phyloP scores from a whole-genome alignment of 2,329 filamentous ascomycete genomes.

The Exophiala alcalophila region DNA sequence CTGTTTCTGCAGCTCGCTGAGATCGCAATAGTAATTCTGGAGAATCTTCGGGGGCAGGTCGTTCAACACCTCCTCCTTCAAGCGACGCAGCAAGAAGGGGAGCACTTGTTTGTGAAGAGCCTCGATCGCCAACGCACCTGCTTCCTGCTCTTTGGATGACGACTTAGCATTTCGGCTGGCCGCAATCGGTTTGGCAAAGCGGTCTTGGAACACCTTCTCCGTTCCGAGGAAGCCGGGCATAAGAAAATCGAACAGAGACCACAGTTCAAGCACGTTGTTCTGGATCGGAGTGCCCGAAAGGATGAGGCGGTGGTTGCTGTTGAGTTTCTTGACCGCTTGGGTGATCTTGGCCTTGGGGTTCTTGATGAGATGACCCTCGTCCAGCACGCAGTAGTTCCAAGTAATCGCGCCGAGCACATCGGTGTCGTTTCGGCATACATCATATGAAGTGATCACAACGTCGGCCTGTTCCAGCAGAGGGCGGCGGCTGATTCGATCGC shows the following conservation, averaged over 20 bases:
- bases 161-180: slow-evolving; percentile 95
- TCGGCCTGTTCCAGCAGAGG: slow-evolving; percentile 72
- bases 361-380: slow-evolving; percentile 98
- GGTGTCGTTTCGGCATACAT: slow-evolving; percentile 95
- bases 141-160: slow-evolving; percentile 96
- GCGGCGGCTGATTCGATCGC: slow-evolving; percentile 71
- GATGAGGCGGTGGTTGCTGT: slow-evolving; percentile 92
- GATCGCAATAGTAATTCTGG: slow-evolving; percentile 98
- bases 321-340: slow-evolving; percentile 81
- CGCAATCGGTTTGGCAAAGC: slow-evolving; percentile 91
- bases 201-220: slow-evolving; percentile 94
- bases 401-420: slow-evolving; percentile 76
- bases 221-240: slow-evolving; percentile 97
- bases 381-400: slow-evolving; percentile 97
- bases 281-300: slow-evolving; percentile 96
- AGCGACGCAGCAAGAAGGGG: slow-evolving; percentile 88
- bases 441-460: slow-evolving; percentile 95
- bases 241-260: slow-evolving; percentile 97
- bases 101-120: slow-evolving; percentile 98
- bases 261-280: slow-evolving; percentile 94
- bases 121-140: slow-evolving; percentile 91
- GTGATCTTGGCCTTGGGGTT: slow-evolving; percentile 97
- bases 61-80: slow-evolving; percentile 96
- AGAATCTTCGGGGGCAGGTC: slow-evolving; percentile 97
- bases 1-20: slow-evolving; percentile 89